A percentile compares a stretch with the other conserved stretches of the same genome.
Evolutionary conservation across 306 rosid species (phyloP).

Genomic region (Trifolium pratense): DNA sequence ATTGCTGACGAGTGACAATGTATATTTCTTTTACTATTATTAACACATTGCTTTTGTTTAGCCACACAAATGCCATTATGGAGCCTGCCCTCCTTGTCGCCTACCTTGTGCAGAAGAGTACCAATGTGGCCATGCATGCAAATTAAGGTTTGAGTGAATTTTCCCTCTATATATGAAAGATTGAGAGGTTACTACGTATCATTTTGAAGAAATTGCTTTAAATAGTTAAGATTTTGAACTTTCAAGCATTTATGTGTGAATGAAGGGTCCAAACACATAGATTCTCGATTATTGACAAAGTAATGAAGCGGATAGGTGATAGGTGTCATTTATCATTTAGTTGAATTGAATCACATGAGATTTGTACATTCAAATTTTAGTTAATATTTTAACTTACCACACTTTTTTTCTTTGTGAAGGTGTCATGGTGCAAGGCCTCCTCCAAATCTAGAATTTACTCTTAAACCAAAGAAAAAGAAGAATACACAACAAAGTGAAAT

Average conservation of each 20-base stretch:
- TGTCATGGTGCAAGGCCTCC: constrained; percentile 92
- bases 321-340: too few relatives aligned
- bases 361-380: background rate
- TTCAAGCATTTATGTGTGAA: constrained; percentile 20
- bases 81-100: constrained; percentile 87
- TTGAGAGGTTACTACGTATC: constrained; percentile 16
- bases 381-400: constrained; percentile 20
- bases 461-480: constrained; percentile 94
- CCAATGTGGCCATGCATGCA: constrained; percentile 86
- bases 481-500: constrained; percentile 53
- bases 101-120: constrained; percentile 77
- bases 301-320: background rate
- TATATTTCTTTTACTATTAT: constrained; percentile 15
- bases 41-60: constrained; percentile 51
- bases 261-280: background rate
- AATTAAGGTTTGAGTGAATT: constrained; percentile 66
- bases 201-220: constrained; percentile 21
- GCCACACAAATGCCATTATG: constrained; percentile 99
- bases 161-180: constrained; percentile 30
- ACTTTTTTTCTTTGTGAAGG: constrained; percentile 49
- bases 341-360: constrained; percentile 1
- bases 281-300: background rate
- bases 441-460: constrained; percentile 82
- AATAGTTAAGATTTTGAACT: constrained; percentile 11
- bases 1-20: background rate